These are phyloP conservation scores for Gastrodia elata DNA, from an alignment of 106 monocot species.

Conservation along the genomic window DNA sequence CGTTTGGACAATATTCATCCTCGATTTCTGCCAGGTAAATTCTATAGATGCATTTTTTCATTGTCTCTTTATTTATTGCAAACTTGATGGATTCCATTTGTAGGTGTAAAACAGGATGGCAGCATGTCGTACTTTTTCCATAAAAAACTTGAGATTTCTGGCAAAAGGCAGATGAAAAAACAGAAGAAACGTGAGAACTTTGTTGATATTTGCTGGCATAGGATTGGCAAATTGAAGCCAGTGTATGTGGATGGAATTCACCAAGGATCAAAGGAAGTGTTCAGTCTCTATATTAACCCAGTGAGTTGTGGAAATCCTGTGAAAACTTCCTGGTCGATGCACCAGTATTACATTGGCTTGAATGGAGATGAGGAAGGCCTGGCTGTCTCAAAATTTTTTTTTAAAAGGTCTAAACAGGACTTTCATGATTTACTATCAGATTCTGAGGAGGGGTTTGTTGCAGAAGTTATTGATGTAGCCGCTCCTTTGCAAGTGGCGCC, in stretches of 20 bases:
- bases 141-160: slow-evolving; percentile 37
- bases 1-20: slow-evolving; percentile 47
- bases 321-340: slow-evolving; percentile 77
- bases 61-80: not conserved
- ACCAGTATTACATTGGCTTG: slow-evolving; percentile 64
- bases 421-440: slow-evolving; percentile 4
- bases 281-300: slow-evolving; percentile 34
- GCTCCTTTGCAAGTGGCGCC: slow-evolving; percentile 6
- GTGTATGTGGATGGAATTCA: slow-evolving; percentile 48
- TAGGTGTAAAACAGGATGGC: slow-evolving; percentile 87
- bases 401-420: slow-evolving; percentile 23
- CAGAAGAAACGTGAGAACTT: slow-evolving; percentile 5
- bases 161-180: slow-evolving; percentile 17
- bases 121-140: slow-evolving; percentile 83
- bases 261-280: slow-evolving; percentile 52
- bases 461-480: slow-evolving; percentile 10
- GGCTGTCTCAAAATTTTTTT: slow-evolving; percentile 75
- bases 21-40: slow-evolving; percentile 52
- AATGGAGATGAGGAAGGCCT: slow-evolving; percentile 40
- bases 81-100: not conserved
- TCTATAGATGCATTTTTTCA: not conserved
- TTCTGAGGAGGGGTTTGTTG: not conserved
- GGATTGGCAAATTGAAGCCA: slow-evolving; percentile 40
- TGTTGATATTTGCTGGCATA: slow-evolving; percentile 48
- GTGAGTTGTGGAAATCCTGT: slow-evolving; percentile 30